phyloP scores from a whole-genome alignment of 106 monocot genomes.

The Phalaenopsis aphrodite region DNA sequence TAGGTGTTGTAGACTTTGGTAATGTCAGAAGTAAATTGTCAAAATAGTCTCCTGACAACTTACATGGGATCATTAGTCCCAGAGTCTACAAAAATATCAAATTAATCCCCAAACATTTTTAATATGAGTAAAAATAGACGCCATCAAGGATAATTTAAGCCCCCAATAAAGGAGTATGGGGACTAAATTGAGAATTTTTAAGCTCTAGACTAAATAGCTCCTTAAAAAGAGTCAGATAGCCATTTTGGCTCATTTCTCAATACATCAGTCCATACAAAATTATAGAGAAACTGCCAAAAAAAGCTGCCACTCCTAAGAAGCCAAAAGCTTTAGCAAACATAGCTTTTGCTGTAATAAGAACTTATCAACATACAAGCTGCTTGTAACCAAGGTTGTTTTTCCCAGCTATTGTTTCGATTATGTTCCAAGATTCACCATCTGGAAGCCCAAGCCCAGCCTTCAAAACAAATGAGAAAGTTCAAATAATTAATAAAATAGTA shows the following conservation, averaged over 20 bases:
- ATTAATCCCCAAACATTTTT: too few relatives aligned
- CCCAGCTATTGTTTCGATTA: slow-evolving; percentile 88
- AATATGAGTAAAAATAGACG: too few relatives aligned
- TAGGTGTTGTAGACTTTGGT: not conserved
- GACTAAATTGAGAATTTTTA: too few relatives aligned
- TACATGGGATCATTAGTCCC: too few relatives aligned
- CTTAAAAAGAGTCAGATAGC: too few relatives aligned
- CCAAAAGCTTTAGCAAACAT: not conserved
- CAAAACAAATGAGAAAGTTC: slow-evolving; percentile 11
- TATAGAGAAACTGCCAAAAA: not conserved
- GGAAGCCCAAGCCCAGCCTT: slow-evolving; percentile 91
- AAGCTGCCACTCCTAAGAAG: not conserved
- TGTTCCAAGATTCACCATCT: slow-evolving; percentile 78
- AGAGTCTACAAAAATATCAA: too few relatives aligned
- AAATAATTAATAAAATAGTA: not conserved
- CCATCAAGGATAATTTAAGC: too few relatives aligned
- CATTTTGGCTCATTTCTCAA: too few relatives aligned
- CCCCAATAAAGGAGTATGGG: too few relatives aligned
- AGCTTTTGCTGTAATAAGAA: not conserved
- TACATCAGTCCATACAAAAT: not conserved
- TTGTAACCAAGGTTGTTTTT: slow-evolving; percentile 95
- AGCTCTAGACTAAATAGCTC: too few relatives aligned
- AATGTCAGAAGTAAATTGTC: not conserved
- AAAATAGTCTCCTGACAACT: too few relatives aligned
- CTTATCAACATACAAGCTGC: slow-evolving; percentile 61